These are phyloP conservation scores for Poa pratensis DNA, from an alignment of 176 grass and related monocot genomes.

Conservation along the genomic window DNA sequence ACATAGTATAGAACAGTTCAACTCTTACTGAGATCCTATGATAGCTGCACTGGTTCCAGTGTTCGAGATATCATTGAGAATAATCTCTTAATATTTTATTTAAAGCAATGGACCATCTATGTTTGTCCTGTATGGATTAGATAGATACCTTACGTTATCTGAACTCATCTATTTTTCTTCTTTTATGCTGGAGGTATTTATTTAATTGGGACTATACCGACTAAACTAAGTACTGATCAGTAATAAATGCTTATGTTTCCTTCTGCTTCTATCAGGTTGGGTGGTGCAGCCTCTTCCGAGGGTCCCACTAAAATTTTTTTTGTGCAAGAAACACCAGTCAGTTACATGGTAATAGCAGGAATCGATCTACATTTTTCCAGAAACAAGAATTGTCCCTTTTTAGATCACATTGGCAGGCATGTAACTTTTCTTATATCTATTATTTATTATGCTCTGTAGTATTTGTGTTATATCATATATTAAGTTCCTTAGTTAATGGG, in stretches of 20 bases:
- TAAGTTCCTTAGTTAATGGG: slow-evolving; percentile 1
- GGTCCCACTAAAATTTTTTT: slow-evolving; percentile 47
- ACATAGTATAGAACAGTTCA: slow-evolving; percentile 27
- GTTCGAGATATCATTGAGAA: slow-evolving; percentile 11
- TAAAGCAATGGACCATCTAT: slow-evolving; percentile 10
- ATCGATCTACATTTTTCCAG: slow-evolving; percentile 70
- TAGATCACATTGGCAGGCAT: slow-evolving; percentile 94
- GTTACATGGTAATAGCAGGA: slow-evolving; percentile 49
- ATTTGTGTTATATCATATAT: slow-evolving; percentile 5
- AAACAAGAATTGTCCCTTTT: slow-evolving; percentile 83
- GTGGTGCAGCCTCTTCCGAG: slow-evolving; percentile 46
- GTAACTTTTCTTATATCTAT: slow-evolving; percentile 11
- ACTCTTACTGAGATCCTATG: slow-evolving; percentile 5
- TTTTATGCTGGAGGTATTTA: slow-evolving; percentile 33
- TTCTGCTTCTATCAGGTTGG: slow-evolving; percentile 65
- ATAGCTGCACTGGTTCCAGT: slow-evolving; percentile 1
- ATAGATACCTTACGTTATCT: slow-evolving; percentile 13
- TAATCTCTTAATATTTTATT: neutral
- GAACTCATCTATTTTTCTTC: slow-evolving; percentile 14
- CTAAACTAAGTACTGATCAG: slow-evolving; percentile 10
- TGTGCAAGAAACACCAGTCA: slow-evolving; percentile 47
- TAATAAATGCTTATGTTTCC: slow-evolving; percentile 33
- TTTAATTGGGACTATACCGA: slow-evolving; percentile 24
- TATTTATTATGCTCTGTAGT: slow-evolving; percentile 11
- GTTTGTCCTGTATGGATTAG: neutral